Base-by-base conservation (phyloP, 1,284 basidiomycete genomes). In the Boletellus deceptivus region DNA sequence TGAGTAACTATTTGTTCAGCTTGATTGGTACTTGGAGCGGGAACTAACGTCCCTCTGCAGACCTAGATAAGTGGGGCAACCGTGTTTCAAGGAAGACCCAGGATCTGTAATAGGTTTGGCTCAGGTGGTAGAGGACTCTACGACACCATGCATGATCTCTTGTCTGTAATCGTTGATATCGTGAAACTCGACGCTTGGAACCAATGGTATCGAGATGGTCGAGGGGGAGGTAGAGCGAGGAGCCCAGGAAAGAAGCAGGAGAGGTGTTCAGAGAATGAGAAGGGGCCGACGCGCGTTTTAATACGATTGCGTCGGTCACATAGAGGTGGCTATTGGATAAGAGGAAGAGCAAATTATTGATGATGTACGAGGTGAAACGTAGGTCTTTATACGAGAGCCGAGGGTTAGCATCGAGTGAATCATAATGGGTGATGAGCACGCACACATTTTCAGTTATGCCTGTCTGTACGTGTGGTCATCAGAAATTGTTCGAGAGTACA, bases 201-300 rank as follows among this genome's bases (percentile, higher is more conserved):
- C 75, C 74, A 5, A 77, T 55, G 9, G 64, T 58, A 36, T 69
- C 65, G 44, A 84, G 71, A 46, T 75, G 62, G 51, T 82, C 74
- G 27, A 83, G 69, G 14, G 79, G 79, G 24, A 89, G 75, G 1
- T 16, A 91, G 79, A 3, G 87, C 86, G 35, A 91, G 74, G 14
- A 89, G 71, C 10, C 86, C 88, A 0, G 86, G 85, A 46, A 89
- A 74, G 73, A 90, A 91, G 67, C 88, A 90, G 1, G 86, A 80
- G 43, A 91, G 74, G 60, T 91, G 88, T 59, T 91, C 85, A 55
- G 88, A 81, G n/a, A 58, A 59, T 84, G 79, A 4, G 75, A 71
- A 7, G 80, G 73, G 2, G 50, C 41, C n/a, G 55, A 51, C 17
- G 58, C 11, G 8, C 54, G 49, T 56, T 59, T 33, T 60, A 54